Base-by-base conservation (phyloP, 139 green algal species). In the Mychonastes homosphaera region DNA sequence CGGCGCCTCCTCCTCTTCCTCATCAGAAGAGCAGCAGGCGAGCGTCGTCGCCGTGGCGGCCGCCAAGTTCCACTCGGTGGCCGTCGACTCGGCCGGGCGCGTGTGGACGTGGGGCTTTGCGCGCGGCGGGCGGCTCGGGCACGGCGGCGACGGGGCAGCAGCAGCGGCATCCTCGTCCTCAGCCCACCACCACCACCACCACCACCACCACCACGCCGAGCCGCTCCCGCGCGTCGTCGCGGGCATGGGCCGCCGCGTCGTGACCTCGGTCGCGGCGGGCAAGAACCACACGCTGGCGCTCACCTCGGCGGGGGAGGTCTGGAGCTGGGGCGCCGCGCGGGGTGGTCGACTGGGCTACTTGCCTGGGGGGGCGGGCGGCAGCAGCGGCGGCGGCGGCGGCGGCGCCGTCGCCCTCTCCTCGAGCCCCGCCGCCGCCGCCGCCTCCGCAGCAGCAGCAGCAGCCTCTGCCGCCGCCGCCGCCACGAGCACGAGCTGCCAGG, bases 201-300 rank as follows among this genome's bases (percentile, higher is more conserved):
- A n/a, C 38, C 38, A 45, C 38, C 38, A 13, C 38, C 38, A 45
- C 38, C 38, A n/a, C 21, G 24, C 28, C 53, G 18, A 84, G 85
- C 19, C n/a, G n/a, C 34, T 70, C 2, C 77, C 79, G 4, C 54
- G 67, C n/a, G 27, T 38, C 28, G 75, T 90, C 28, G 38, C 59
- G 8, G 57, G 57, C 3, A 59, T 86, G 48, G 67, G 56, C 19
- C 41, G 46, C 8, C 54, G 54, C 12, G 58, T 71, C 43, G 48
- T 71, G 34, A 57, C 66, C 16, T 43, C 32, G 7, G 75, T 89
- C 38, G 79, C 86, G 8, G 80, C 80, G 0, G 85, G 65, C 53
- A 94, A 96, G 79, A 81, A 91, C 71, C 90, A 96, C 80, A 94
- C 77, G 30, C 64, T 94, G 34, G 79, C 75, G 4, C 69, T 85